Evolutionary conservation across 768 basidiomycete species (phyloP).

Genomic region (Mycena leptocephala): DNA sequence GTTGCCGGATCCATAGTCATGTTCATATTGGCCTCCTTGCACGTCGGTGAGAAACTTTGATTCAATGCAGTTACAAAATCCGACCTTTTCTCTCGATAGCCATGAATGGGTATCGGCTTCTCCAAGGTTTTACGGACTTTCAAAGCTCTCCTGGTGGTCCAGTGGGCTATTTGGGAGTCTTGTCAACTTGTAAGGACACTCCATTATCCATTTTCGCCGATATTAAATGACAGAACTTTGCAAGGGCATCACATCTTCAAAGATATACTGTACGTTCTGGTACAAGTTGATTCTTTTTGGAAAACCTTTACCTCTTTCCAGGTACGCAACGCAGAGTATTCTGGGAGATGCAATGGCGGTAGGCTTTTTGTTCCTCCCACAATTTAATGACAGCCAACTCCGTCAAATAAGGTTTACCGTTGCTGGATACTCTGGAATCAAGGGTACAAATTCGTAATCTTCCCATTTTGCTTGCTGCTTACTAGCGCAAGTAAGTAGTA

Average conservation of each 20-base stretch:
- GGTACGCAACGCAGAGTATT: conserved; percentile 37
- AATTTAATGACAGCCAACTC: neutral
- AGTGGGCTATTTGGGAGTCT: conserved; percentile 30
- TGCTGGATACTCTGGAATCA: conserved; percentile 40
- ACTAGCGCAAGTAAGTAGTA: conserved; percentile 27
- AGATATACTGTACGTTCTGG: conserved; percentile 14
- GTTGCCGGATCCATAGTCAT: conserved; percentile 34
- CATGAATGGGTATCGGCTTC: conserved; percentile 33
- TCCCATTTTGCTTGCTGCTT: conserved; percentile 33
- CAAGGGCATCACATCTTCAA: conserved; percentile 39
- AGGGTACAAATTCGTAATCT: conserved; percentile 26
- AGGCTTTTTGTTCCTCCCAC: neutral
- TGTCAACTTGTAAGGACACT: conserved; percentile 22
- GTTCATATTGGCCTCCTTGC: conserved; percentile 37
- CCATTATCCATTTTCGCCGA: too few species aligned
- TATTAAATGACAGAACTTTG: neutral
- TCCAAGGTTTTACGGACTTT: conserved; percentile 33
- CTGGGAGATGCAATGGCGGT: conserved; percentile 38
- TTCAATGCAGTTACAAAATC: too few species aligned
- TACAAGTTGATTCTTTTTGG: neutral
- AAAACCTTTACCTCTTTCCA: neutral
- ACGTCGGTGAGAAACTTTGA: conserved; percentile 21
- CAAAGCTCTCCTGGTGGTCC: conserved; percentile 26
- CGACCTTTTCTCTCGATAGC: neutral
- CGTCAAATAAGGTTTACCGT: conserved; percentile 36